phyloP scores from a whole-genome alignment of 2,329 filamentous ascomycete genomes.

The Stachybotrys chlorohalonatus region DNA sequence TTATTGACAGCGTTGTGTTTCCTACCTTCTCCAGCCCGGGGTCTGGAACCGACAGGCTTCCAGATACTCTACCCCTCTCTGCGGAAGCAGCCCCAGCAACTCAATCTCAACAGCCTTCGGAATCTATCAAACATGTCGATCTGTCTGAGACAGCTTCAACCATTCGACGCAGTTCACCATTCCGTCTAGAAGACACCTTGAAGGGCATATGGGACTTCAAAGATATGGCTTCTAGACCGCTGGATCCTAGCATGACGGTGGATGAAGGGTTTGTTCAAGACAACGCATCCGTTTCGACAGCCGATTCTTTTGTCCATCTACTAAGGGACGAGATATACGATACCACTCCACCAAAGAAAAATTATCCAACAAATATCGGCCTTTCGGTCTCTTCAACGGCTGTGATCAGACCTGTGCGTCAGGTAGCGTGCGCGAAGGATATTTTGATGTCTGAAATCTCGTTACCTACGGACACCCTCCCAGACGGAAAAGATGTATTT shows the following conservation, averaged over 20 bases:
- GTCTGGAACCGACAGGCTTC: constrained; percentile 13
- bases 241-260: neutral
- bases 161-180: constrained; percentile 19
- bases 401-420: neutral
- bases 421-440: neutral
- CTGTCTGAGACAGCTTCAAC: constrained; percentile 28
- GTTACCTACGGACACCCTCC: too few relatives aligned
- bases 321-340: constrained; percentile 18
- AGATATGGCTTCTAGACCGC: constrained; percentile 4
- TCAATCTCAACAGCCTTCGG: neutral
- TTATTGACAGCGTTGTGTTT: constrained; percentile 1
- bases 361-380: neutral
- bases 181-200: constrained; percentile 2
- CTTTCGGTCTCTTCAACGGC: neutral
- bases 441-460: neutral
- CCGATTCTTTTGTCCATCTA: constrained; percentile 8
- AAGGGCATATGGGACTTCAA: constrained; percentile 9
- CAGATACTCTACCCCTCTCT: constrained; percentile 21
- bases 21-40: constrained; percentile 17
- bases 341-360: constrained; percentile 6
- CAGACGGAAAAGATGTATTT: too few relatives aligned
- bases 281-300: neutral
- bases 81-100: neutral
- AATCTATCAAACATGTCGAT: constrained; percentile 9
- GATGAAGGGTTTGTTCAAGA: constrained; percentile 2